Evolutionary conservation across 2,329 filamentous ascomycete genomes (phyloP), one percentile per base, ranked within the genome.

Genomic region (Immersiporthe knoxdaviesiana): DNA sequence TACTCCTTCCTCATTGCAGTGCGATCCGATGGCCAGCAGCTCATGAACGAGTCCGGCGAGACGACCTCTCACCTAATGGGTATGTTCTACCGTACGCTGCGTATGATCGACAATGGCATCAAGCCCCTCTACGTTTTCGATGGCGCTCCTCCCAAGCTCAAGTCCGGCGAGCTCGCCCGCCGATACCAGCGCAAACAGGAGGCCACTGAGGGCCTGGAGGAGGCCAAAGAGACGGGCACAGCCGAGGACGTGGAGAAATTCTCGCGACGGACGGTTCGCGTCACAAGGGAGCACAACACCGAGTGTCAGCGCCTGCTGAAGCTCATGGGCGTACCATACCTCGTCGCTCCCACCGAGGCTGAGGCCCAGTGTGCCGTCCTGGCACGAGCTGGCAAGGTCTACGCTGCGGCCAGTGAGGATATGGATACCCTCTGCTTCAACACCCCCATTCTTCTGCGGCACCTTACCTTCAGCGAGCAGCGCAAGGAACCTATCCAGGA

Each of bases 371-470:
- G 96, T 79, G 96, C 96, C 3, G 91, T 91, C 54, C 85, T 99
- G 71, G 96, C 96, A 0, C 86, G 91, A 71, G 94, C 92, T 6
- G 95, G 94, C 50, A 98, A 98, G 82, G 96, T 99, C 65, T 99
- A 97, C 78, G 96, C 94, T 3, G 96, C 96, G 27, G 96, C 96
- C 2, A 97, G 92, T 73, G 96, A 99, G 81, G 96, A 99, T 81
- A 99, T 99, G 96, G 96, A 99, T 78, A 99, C 96, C 0, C 84
- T 99, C 67, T 98, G 95, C 76, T 99, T 99, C 80, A 90, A 97
- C 76, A 87, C 94, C 65, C 96, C 96, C 0, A 94, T 99, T 70
- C 83, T 99, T 61, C 83, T 99, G 72, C 88, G 96, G 63, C 94
- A 99, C 81, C 87, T 99, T 72, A 99, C 96, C 1, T 98, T 97